Conservation (phyloP, 2,329 filamentous ascomycete species). For the Coniochaeta hoffmannii region DNA sequence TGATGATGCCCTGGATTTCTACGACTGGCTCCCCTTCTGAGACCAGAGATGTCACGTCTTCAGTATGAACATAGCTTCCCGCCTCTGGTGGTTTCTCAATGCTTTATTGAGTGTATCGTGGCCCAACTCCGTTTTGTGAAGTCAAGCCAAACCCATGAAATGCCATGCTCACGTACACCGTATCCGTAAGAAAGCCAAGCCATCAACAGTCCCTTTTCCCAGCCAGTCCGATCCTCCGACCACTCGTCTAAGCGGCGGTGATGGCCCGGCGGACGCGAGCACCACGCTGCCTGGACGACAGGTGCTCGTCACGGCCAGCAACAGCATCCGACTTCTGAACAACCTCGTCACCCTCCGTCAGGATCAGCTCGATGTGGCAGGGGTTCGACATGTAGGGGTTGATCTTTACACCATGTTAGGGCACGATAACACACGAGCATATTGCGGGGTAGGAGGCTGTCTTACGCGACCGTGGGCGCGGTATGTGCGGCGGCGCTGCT, state of each 20-base stretch:
- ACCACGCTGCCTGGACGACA: slow-evolving; percentile 91
- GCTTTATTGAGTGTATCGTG: slow-evolving; percentile 21
- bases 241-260: slow-evolving; percentile 50
- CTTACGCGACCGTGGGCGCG: slow-evolving; percentile 99
- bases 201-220: slow-evolving; percentile 31
- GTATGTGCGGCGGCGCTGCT: slow-evolving; percentile 99
- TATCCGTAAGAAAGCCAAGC: slow-evolving; percentile 23
- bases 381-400: slow-evolving; percentile 99
- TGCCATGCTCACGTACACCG: slow-evolving; percentile 30
- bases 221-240: slow-evolving; percentile 23
- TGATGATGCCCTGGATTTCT: not conserved
- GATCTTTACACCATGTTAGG: slow-evolving; percentile 53
- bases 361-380: slow-evolving; percentile 99
- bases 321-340: slow-evolving; percentile 80
- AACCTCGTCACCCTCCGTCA: slow-evolving; percentile 94
- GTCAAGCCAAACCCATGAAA: slow-evolving; percentile 26
- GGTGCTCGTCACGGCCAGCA: slow-evolving; percentile 59
- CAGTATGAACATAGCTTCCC: slow-evolving; percentile 1
- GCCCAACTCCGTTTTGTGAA: slow-evolving; percentile 19
- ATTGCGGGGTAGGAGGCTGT: slow-evolving; percentile 26
- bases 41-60: not conserved
- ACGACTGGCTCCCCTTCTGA: not conserved
- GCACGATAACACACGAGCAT: not conserved
- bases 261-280: slow-evolving; percentile 56
- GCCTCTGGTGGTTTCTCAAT: slow-evolving; percentile 15